Evolutionary conservation across 2,329 filamentous ascomycete species (phyloP), one percentile per base, ranked within the genome.

Genomic region (Fusarium gaditjirri): DNA sequence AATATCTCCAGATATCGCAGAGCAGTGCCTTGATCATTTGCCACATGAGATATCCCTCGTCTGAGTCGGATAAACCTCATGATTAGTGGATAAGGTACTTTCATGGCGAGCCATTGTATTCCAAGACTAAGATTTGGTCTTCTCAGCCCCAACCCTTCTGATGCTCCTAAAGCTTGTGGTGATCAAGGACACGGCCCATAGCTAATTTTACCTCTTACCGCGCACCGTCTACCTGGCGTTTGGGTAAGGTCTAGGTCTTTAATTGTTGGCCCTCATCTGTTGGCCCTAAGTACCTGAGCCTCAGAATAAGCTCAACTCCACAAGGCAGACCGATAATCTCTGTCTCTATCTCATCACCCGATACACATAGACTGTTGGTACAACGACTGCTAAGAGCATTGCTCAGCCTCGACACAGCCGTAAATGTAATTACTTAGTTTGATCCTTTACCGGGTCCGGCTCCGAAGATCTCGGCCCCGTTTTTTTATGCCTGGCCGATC

Each of bases 321-420:
- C 61, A 54, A 71, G 70, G 57, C 58, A 63, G 65, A 64, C 47
- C 70, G 43, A 65, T 59, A 13, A 46, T 62, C 42, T 42, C 35
- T 31, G 12, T 52, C 25, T 31, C 16, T 17, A 25, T 23, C 27
- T 14, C 25, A 35, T 10, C 17, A 33, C 19, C 21, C 31, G 38
- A 29, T 41, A 14, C 21, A 2, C 33, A n/a, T n/a, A 16, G 8
- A 8, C 10, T 38, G 33, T 53, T 53, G 10, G 19, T 31, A 33
- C 31, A 25, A 33, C 53, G 35, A 47, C 53, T 27, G n/a, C 47
- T n/a, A 47, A 70, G 19, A 29, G 21, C 17, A 25, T 42, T 44
- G 39, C 70, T 54, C 38, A 58, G 70, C 70, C 70, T 46, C 41
- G 31, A 53, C 70, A 73, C 27, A 68, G 70, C 70, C 19, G n/a